Conservation (phyloP, 1,284 basidiomycete species). For the Tranzscheliella williamsii region DNA sequence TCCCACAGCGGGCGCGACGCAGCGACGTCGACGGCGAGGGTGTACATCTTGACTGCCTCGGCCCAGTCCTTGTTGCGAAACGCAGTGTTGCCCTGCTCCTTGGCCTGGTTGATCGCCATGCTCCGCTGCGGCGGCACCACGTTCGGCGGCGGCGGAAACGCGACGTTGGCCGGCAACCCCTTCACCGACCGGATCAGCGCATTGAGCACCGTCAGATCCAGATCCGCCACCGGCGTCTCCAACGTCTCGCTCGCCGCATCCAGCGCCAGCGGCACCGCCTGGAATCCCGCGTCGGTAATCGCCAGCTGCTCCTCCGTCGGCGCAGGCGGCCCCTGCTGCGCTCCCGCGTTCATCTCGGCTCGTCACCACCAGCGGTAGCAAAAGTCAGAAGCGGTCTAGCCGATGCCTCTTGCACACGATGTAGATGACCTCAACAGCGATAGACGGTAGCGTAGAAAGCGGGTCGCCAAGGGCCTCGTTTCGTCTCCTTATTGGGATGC, state of each 20-base stretch:
- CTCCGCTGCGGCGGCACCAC: constrained; percentile 53
- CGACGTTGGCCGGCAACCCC: constrained; percentile 51
- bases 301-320: constrained; percentile 53
- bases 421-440: too few relatives aligned
- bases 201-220: constrained; percentile 56
- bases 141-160: constrained; percentile 58
- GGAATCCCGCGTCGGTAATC: constrained; percentile 47
- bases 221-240: constrained; percentile 25
- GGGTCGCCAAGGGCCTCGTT: too few relatives aligned
- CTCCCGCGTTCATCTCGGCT: constrained; percentile 30
- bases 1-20: constrained; percentile 88
- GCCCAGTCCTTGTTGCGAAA: constrained; percentile 65
- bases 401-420: too few relatives aligned
- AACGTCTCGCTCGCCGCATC: constrained; percentile 34
- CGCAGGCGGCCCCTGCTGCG: constrained; percentile 41
- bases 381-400: too few relatives aligned
- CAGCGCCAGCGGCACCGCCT: constrained; percentile 36
- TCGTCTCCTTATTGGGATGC: too few relatives aligned
- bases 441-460: too few relatives aligned
- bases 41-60: constrained; percentile 82
- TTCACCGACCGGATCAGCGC: constrained; percentile 54
- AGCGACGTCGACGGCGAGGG: constrained; percentile 79
- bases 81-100: constrained; percentile 55
- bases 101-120: constrained; percentile 55
- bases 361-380: too few relatives aligned